Evolutionary conservation across 2,329 filamentous ascomycete species (phyloP), one percentile per base, ranked within the genome.

Genomic region (Penicillium freii): DNA sequence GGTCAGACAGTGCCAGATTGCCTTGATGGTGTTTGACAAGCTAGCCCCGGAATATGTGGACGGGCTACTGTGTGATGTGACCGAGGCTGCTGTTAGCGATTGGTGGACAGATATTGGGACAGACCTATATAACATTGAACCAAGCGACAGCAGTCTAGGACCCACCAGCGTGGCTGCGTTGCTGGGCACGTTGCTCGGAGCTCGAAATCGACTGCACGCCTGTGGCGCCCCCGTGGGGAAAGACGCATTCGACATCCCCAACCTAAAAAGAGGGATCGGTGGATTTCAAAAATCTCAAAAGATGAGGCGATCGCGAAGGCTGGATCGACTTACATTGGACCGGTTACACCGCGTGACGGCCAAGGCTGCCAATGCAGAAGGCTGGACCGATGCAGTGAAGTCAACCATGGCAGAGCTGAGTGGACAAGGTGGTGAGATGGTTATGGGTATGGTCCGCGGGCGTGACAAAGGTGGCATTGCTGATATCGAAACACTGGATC

Each of bases 61-160:
- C 69, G 94, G 94, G 0, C 77, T 97, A 25, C 82, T 99, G 3
- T 99, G 94, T 72, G 94, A 99, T 76, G 82, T 94, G 43, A 97
- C 94, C 0, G 94, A 99, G 73, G 87, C 84, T 60, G 91, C 92
- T 1, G 86, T 97, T 66, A 88, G 87, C 60, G 90, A 97, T 72
- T 99, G 94, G 94, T 97, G 94, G 94, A 87, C 90, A 1, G 91
- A 96, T 68, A 88, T 97, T 58, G 94, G 94, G 1, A 88, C 87
- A 0, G 93, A 97, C 64, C 88, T 94, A 69, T 97, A 93, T 78
- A 95, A 93, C 54, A 85, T 92, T 34, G 94, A 97, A 73, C 93
- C 94, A 1, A 89, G 89, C 10, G 94, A 99, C 75, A 93, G 93
- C 13, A 92, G 96, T 23, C 78, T 99, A 2, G 94, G 94, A 0